A percentile compares a stretch with the other conserved stretches of the same genome.
Conservation (phyloP, 345 rosid genomes). For the Populus simonii region DNA sequence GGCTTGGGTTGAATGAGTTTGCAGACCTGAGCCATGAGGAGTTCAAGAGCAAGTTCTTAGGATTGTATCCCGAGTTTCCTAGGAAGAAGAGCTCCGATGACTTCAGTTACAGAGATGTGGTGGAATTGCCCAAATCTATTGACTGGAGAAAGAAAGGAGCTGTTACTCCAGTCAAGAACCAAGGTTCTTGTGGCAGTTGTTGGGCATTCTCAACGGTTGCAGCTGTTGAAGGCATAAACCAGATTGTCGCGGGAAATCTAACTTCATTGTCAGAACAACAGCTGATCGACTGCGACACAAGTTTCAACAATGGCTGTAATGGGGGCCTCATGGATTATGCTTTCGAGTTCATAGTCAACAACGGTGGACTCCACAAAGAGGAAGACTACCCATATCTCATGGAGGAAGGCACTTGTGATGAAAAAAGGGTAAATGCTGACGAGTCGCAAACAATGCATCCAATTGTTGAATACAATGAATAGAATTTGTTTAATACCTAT, state of each 20-base stretch:
- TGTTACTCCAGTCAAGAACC: conserved; percentile 70
- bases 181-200: conserved; percentile 76
- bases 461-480: background rate
- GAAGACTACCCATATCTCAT: conserved; percentile 65
- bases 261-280: conserved; percentile 59
- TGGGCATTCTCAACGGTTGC: conserved; percentile 74
- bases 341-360: conserved; percentile 40
- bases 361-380: conserved; percentile 57
- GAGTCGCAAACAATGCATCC: background rate
- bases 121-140: conserved; percentile 52
- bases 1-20: conserved; percentile 78
- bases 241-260: conserved; percentile 56
- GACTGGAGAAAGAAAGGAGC: conserved; percentile 89
- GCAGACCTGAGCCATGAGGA: conserved; percentile 79
- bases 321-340: conserved; percentile 68
- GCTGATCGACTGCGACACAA: conserved; percentile 50
- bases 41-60: conserved; percentile 63
- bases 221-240: conserved; percentile 62
- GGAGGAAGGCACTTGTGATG: conserved; percentile 59
- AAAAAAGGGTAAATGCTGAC: conserved; percentile 31
- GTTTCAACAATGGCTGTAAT: conserved; percentile 52
- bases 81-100: conserved; percentile 27
- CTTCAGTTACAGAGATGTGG: conserved; percentile 35
- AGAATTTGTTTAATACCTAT: background rate
- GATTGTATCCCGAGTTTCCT: conserved; percentile 34